A percentile compares a stretch with the other conserved stretches of the same genome.
phyloP scores from a whole-genome alignment of 2,329 filamentous ascomycete genomes.

The Arachnomyces sp. region DNA sequence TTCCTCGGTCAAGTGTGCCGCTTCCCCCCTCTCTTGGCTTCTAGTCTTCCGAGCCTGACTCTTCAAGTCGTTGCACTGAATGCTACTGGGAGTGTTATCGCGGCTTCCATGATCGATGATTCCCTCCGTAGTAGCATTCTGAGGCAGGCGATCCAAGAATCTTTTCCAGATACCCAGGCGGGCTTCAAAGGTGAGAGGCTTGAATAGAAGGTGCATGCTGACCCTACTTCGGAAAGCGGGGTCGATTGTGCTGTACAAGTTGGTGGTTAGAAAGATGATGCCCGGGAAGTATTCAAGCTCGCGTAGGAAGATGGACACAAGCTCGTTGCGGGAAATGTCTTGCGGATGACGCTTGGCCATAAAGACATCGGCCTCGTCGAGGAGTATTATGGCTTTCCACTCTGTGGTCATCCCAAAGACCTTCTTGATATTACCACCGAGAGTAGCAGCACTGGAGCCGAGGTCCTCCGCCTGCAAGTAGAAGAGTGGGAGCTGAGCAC shows the following conservation, averaged over 20 bases:
- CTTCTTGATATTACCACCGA: conserved; percentile 15
- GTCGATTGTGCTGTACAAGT: conserved; percentile 26
- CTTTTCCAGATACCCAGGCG: conserved; percentile 41
- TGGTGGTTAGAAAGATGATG: conserved; percentile 26
- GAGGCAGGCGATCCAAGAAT: conserved; percentile 36
- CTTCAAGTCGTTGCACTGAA: too few relatives aligned
- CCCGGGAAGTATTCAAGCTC: conserved; percentile 21
- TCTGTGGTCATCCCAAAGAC: conserved; percentile 20
- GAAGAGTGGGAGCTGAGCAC: conserved; percentile 3
- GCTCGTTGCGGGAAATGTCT: conserved; percentile 12
- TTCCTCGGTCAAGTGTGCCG: conserved; percentile 11
- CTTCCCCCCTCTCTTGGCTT: conserved; percentile 1
- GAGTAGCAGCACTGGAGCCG: conserved; percentile 11
- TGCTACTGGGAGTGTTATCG: too few relatives aligned
- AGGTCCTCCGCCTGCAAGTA: conserved; percentile 13
- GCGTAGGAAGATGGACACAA: conserved; percentile 17
- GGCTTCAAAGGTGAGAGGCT: conserved; percentile 31
- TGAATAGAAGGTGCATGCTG: conserved; percentile 42
- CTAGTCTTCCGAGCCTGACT: conserved; percentile 1
- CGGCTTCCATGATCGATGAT: too few relatives aligned
- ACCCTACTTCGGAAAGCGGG: conserved; percentile 37
- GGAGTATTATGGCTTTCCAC: conserved; percentile 27
- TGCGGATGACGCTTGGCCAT: conserved; percentile 13
- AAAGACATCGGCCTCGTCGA: conserved; percentile 36
- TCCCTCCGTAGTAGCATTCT: too few relatives aligned